Percentiles rank a stretch among this genome's conserved stretches.
These are phyloP conservation scores for Fraxinus sp. DNA, from an alignment of 305 asterid species.

Conservation along the genomic window DNA sequence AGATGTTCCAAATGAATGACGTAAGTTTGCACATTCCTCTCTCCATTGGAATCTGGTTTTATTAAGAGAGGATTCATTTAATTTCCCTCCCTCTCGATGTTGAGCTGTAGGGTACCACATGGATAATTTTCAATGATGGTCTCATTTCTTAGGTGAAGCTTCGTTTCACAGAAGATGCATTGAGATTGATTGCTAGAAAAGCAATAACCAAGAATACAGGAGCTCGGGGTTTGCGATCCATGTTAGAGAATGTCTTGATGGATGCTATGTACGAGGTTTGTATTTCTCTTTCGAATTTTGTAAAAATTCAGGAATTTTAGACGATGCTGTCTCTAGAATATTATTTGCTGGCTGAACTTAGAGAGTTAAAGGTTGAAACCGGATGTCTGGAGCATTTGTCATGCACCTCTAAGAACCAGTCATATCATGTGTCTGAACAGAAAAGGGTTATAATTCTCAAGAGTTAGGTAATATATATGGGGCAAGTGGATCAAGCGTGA, in stretches of 20 bases:
- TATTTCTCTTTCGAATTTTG: not conserved
- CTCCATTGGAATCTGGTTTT: not conserved
- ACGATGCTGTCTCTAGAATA: not conserved
- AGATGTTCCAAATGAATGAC: constrained; percentile 92
- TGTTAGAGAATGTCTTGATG: constrained; percentile 83
- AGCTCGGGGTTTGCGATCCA: constrained; percentile 87
- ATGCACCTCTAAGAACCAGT: not conserved
- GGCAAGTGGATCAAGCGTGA: not conserved
- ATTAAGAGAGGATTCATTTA: not conserved
- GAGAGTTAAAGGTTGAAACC: not conserved
- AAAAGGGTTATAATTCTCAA: not conserved
- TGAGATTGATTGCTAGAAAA: constrained; percentile 78
- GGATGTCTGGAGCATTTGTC: not conserved
- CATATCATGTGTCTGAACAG: not conserved
- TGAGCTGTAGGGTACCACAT: not conserved
- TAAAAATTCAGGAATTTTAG: not conserved
- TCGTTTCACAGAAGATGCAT: constrained; percentile 79
- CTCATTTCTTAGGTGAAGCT: constrained; percentile 66
- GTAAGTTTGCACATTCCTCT: constrained; percentile 39
- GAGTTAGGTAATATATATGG: not conserved
- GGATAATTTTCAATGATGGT: not conserved
- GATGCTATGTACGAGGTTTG: constrained; percentile 97
- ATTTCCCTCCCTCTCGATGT: not conserved
- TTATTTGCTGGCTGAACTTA: not conserved
- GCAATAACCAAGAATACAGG: constrained; percentile 88